Conservation (phyloP, 345 rosid genomes). For the Excoecaria agallocha region DNA sequence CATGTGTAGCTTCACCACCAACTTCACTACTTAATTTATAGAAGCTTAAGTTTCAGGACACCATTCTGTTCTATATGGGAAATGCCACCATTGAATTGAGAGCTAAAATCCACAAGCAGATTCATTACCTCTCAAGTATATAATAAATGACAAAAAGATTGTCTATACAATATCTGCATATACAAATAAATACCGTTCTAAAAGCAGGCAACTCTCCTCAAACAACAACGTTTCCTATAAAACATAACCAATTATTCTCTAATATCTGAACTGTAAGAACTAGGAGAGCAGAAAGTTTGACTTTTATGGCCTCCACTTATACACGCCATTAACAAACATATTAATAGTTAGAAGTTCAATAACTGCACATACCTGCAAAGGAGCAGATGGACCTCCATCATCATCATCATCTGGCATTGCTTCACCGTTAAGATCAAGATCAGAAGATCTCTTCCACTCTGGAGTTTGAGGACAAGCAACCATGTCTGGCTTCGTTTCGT, state of each 20-base stretch:
- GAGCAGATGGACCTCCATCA: constrained; percentile 51
- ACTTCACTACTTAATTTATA: neutral
- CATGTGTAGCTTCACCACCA: neutral
- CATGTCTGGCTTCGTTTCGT: constrained; percentile 76
- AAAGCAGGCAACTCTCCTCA: neutral
- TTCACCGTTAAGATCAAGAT: constrained; percentile 97
- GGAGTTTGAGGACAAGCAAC: constrained; percentile 79
- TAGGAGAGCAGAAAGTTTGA: neutral
- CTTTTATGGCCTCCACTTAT: neutral
- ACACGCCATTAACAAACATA: neutral
- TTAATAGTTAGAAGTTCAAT: constrained; percentile 7
- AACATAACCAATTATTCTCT: neutral
- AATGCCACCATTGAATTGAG: neutral
- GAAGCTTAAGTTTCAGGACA: neutral
- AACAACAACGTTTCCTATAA: neutral
- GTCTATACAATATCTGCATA: neutral
- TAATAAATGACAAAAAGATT: neutral
- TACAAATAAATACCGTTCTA: too few relatives aligned
- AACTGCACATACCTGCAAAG: constrained; percentile 39
- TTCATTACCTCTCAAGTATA: neutral
- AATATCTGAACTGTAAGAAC: neutral
- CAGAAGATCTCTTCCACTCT: constrained; percentile 95
- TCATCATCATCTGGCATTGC: constrained; percentile 71
- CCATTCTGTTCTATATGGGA: neutral
- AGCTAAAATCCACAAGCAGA: neutral